Conservation (phyloP, 2,329 filamentous ascomycete genomes). For the Aspergillus fumigatus region DNA sequence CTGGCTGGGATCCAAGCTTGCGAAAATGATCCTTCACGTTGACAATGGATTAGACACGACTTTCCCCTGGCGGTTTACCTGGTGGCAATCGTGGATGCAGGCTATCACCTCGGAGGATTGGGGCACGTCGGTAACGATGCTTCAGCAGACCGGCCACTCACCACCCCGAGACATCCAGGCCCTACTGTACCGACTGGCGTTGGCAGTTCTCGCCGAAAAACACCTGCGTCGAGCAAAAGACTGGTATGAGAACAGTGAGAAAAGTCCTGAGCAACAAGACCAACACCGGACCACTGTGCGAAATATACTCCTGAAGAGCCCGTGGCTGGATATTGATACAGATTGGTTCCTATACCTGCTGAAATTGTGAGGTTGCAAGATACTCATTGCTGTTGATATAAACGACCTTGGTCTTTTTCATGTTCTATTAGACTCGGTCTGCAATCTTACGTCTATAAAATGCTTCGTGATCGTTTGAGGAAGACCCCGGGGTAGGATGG, state of each 20-base stretch:
- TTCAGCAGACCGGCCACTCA: conserved; percentile 3
- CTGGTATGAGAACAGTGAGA: neutral
- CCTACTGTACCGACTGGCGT: neutral
- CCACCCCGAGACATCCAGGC: neutral
- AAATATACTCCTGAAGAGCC: neutral
- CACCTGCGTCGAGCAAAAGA: neutral
- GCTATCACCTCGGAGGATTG: neutral
- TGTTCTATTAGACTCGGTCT: neutral
- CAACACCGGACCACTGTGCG: neutral
- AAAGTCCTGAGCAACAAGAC: neutral
- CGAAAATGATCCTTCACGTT: neutral
- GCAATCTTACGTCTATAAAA: neutral
- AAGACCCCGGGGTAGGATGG: too few relatives aligned
- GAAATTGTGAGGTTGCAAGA: neutral
- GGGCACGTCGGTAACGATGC: neutral
- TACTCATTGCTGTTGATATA: neutral
- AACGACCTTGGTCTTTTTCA: neutral
- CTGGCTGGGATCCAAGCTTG: neutral
- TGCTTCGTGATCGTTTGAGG: too few relatives aligned
- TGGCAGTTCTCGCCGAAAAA: neutral
- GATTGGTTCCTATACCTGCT: neutral
- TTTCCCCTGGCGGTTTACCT: neutral
- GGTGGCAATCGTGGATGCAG: neutral
- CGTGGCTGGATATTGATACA: neutral
- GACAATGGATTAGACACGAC: neutral